Evolutionary conservation across 23 red algal genomes (phyloP).

Genomic region (Gracilaria gracilis): DNA sequence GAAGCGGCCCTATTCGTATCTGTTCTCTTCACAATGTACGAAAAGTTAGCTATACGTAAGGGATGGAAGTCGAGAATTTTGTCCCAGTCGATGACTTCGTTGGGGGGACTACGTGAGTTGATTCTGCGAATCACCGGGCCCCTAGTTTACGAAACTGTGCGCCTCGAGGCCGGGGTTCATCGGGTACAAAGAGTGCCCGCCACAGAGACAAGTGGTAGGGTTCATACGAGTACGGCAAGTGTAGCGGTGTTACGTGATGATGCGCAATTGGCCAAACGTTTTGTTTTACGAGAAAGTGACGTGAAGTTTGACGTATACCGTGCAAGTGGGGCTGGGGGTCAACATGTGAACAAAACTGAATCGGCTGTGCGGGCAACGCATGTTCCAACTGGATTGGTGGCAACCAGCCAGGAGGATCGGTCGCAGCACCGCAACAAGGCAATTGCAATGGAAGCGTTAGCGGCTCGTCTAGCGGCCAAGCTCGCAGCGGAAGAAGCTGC

Average conservation of each 20-base stretch:
- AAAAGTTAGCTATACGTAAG: slow-evolving; percentile 46
- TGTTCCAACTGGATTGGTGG: slow-evolving; percentile 82
- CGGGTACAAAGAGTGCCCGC: slow-evolving; percentile 96
- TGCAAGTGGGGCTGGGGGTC: slow-evolving; percentile 91
- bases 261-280: background rate
- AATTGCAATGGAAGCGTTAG: slow-evolving; percentile 69
- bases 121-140: slow-evolving; percentile 62
- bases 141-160: slow-evolving; percentile 42
- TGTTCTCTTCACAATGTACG: slow-evolving; percentile 83
- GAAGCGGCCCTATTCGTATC: slow-evolving; percentile 87
- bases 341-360: slow-evolving; percentile 97
- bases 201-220: slow-evolving; percentile 84
- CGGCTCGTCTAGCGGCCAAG: slow-evolving; percentile 54
- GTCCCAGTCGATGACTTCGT: slow-evolving; percentile 44
- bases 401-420: slow-evolving; percentile 82
- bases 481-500: slow-evolving; percentile 37
- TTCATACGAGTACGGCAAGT: slow-evolving; percentile 88
- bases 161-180: slow-evolving; percentile 93
- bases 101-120: slow-evolving; percentile 72
- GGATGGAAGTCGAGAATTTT: slow-evolving; percentile 53
- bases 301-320: slow-evolving; percentile 87
- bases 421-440: slow-evolving; percentile 83
- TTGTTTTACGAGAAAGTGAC: slow-evolving; percentile 24
- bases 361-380: slow-evolving; percentile 92
- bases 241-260: slow-evolving; percentile 87